phyloP scores from a whole-genome alignment of 2,329 filamentous ascomycete species.

The Penicillium sclerotiorum region DNA sequence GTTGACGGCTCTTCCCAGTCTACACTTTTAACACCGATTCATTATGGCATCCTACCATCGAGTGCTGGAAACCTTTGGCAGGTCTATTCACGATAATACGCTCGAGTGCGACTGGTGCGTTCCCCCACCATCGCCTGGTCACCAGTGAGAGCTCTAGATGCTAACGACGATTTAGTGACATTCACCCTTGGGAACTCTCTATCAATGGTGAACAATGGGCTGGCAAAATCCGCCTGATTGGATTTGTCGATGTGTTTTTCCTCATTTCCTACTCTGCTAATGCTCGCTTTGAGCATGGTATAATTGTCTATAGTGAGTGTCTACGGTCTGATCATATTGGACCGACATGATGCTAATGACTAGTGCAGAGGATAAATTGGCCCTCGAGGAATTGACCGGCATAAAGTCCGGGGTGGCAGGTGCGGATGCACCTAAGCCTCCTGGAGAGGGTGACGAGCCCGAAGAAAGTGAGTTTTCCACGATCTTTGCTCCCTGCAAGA shows the following conservation, averaged over 20 bases:
- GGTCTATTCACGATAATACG: background rate
- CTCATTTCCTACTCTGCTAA: constrained; percentile 4
- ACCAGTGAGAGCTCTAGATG: background rate
- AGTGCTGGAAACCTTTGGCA: constrained; percentile 1
- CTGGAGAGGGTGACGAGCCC: background rate
- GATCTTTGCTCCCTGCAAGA: background rate
- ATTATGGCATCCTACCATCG: constrained; percentile 3
- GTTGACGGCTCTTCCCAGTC: no score
- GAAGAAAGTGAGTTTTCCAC: background rate
- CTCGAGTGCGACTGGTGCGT: constrained; percentile 4
- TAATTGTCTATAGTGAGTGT: constrained; percentile 1
- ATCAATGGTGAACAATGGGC: constrained; percentile 2
- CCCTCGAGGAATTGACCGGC: constrained; percentile 1
- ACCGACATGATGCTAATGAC: background rate
- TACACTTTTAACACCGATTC: background rate
- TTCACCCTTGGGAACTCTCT: constrained; percentile 2
- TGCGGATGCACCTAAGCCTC: background rate
- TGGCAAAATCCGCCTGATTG: constrained; percentile 5
- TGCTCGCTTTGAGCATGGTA: constrained; percentile 4
- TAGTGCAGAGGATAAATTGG: constrained; percentile 2
- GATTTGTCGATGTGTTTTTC: constrained; percentile 2
- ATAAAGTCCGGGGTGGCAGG: background rate
- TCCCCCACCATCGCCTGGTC: background rate
- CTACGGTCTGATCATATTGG: background rate
- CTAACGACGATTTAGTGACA: constrained; percentile 1